Evolutionary conservation across 2,329 filamentous ascomycete species (phyloP).

Genomic region (Pseudogymnoascus verrucosus): DNA sequence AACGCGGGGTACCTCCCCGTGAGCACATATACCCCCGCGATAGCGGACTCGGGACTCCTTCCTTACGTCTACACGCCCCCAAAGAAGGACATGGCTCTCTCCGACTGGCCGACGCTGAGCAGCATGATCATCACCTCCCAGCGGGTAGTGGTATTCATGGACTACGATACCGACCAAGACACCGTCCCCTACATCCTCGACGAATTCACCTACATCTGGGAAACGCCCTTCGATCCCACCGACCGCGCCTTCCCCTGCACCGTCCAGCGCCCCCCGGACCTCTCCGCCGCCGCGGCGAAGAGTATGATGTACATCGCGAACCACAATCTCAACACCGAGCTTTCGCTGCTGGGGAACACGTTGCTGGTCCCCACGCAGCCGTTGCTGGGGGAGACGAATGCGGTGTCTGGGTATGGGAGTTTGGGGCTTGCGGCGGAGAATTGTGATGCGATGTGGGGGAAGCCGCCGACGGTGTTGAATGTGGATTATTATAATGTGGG

Average conservation of each 20-base stretch:
- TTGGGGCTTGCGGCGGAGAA: slow-evolving; percentile 56
- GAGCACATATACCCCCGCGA: slow-evolving; percentile 55
- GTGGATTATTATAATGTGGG: slow-evolving; percentile 73
- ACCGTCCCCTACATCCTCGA: slow-evolving; percentile 77
- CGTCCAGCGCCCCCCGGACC: slow-evolving; percentile 64
- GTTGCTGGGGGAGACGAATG: slow-evolving; percentile 65
- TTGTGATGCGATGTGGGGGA: slow-evolving; percentile 55
- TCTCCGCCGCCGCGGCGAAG: slow-evolving; percentile 44
- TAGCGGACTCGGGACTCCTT: slow-evolving; percentile 63
- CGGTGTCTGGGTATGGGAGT: slow-evolving; percentile 54
- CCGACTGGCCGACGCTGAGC: slow-evolving; percentile 77
- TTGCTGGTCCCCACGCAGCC: slow-evolving; percentile 66
- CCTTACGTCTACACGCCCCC: slow-evolving; percentile 68
- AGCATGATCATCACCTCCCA: slow-evolving; percentile 65
- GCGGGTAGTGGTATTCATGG: slow-evolving; percentile 72
- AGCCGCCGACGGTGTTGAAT: slow-evolving; percentile 68
- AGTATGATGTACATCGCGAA: slow-evolving; percentile 74
- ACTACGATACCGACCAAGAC: slow-evolving; percentile 71
- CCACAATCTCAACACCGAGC: slow-evolving; percentile 80
- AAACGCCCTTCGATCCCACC: slow-evolving; percentile 71
- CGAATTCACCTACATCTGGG: slow-evolving; percentile 83
- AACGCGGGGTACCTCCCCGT: slow-evolving; percentile 70
- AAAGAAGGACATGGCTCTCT: slow-evolving; percentile 58
- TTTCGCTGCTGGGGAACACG: slow-evolving; percentile 55
- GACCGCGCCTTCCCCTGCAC: slow-evolving; percentile 65